phyloP scores from a whole-genome alignment of 177 flowering plant species.

The Telopea speciosissima region DNA sequence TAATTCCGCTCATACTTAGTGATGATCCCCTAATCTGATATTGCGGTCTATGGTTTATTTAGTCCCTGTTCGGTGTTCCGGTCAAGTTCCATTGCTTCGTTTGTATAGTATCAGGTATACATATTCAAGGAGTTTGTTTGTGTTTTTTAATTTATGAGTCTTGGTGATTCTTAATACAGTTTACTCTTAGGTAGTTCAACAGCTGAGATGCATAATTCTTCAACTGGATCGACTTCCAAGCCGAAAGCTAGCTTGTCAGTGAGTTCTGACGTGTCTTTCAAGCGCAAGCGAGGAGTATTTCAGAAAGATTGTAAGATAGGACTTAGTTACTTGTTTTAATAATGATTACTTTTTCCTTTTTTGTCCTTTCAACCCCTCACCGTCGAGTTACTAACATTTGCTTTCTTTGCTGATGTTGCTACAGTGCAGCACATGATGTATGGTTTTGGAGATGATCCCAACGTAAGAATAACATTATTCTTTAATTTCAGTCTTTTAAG shows the following conservation, averaged over 20 bases:
- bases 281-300: constrained; percentile 69
- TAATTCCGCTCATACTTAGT: too few species aligned
- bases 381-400: not conserved
- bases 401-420: not conserved
- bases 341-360: not conserved
- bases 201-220: constrained; percentile 34
- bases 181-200: not conserved
- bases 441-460: constrained; percentile 66
- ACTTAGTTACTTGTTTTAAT: not conserved
- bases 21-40: too few species aligned
- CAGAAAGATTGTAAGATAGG: constrained; percentile 56
- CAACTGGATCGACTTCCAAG: constrained; percentile 44
- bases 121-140: not conserved
- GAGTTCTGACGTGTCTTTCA: constrained; percentile 47
- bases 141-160: not conserved
- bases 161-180: not conserved
- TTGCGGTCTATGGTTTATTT: too few species aligned
- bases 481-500: too few species aligned
- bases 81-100: not conserved
- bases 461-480: constrained; percentile 22
- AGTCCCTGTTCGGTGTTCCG: too few species aligned
- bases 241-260: constrained; percentile 45
- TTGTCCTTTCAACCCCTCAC: too few species aligned
- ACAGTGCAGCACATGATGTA: constrained; percentile 90
- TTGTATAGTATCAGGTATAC: not conserved